phyloP scores from a whole-genome alignment of 305 asterid species.

The Coffea humblotiana region DNA sequence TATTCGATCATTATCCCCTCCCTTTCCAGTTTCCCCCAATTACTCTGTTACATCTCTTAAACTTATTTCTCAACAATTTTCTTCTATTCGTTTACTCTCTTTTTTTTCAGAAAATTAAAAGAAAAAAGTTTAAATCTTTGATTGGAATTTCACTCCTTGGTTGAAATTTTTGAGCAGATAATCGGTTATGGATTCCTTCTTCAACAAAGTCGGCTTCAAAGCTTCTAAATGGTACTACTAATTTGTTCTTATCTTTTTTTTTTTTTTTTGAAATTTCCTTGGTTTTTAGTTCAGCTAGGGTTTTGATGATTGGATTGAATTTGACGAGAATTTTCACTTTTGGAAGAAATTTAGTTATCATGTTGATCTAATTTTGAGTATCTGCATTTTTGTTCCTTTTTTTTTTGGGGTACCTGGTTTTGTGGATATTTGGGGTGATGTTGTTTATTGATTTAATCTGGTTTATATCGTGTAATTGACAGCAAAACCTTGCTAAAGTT shows the following conservation, averaged over 20 bases:
- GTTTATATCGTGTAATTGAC: conserved; percentile 20
- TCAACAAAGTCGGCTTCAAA: conserved; percentile 81
- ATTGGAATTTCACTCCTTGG: neutral
- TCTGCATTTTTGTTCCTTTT: neutral
- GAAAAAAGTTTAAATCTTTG: neutral
- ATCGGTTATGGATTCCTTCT: conserved; percentile 66
- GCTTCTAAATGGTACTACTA: conserved; percentile 73
- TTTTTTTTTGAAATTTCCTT: no score
- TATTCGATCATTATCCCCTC: neutral
- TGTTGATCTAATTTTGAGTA: neutral
- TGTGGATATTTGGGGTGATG: conserved; percentile 5
- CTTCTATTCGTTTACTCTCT: no score
- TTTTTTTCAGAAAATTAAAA: neutral
- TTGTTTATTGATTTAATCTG: conserved; percentile 7
- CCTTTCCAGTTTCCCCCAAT: neutral
- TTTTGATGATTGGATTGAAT: neutral
- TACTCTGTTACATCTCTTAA: no score
- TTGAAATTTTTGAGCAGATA: conserved; percentile 8
- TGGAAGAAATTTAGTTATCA: neutral
- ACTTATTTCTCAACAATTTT: no score
- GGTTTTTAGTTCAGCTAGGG: neutral
- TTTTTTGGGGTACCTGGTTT: neutral
- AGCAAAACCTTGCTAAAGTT: conserved; percentile 89
- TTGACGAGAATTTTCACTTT: neutral
- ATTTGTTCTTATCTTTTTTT: neutral